phyloP scores from a whole-genome alignment of 2,329 filamentous ascomycete species.

The Proliferodiscus dingleyae region DNA sequence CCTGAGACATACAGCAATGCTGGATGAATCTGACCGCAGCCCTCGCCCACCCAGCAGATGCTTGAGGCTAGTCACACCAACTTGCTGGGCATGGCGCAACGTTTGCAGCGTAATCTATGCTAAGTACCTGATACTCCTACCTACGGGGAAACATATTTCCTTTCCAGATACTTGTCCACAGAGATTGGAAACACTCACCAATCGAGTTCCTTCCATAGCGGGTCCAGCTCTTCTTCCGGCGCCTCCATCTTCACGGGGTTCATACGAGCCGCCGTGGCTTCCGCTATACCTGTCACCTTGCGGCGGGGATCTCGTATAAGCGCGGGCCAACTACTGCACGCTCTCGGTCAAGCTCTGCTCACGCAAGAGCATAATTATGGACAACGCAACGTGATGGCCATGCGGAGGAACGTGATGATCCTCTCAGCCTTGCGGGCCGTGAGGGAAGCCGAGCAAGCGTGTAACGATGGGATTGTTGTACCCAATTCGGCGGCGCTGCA shows the following conservation, averaged over 20 bases:
- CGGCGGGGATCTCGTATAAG: constrained; percentile 23
- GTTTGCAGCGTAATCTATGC: neutral
- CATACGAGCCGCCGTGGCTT: constrained; percentile 10
- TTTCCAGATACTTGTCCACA: constrained; percentile 1
- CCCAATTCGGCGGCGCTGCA: neutral
- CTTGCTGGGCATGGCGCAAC: neutral
- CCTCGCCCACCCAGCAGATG: neutral
- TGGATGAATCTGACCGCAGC: neutral
- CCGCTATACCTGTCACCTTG: constrained; percentile 17
- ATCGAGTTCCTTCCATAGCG: constrained; percentile 29
- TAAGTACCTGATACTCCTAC: neutral
- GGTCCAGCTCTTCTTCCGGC: constrained; percentile 39
- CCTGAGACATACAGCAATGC: neutral
- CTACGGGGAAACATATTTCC: constrained; percentile 9
- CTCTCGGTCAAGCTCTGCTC: constrained; percentile 1
- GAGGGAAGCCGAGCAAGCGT: neutral
- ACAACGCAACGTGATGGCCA: neutral
- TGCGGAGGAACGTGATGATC: neutral
- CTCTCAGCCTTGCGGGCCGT: neutral
- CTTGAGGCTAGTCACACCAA: neutral
- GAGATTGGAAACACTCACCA: constrained; percentile 22
- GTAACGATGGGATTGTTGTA: neutral
- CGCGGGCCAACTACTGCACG: constrained; percentile 20
- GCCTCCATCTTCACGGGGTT: constrained; percentile 44
- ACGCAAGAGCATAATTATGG: neutral